These are phyloP conservation scores for Tricholoma furcatifolium DNA, from an alignment of 768 basidiomycete genomes.

Conservation along the genomic window DNA sequence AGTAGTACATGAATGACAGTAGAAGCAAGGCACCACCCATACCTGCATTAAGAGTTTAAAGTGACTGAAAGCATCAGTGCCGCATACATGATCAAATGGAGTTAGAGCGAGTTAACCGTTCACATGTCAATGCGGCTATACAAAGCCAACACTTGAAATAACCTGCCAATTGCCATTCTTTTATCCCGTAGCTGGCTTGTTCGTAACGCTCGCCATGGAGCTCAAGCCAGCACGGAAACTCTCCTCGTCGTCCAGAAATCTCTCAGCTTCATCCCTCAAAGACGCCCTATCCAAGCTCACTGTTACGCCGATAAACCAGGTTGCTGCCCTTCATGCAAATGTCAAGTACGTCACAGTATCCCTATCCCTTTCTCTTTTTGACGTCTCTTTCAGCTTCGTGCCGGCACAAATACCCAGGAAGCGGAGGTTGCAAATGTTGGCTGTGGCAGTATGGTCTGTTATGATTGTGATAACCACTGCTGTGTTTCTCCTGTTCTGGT, in stretches of 20 bases:
- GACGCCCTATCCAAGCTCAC: slow-evolving; percentile 61
- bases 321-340: slow-evolving; percentile 67
- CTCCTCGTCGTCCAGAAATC: slow-evolving; percentile 41
- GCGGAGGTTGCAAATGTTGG: slow-evolving; percentile 84
- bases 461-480: slow-evolving; percentile 66
- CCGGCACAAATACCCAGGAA: slow-evolving; percentile 85
- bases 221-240: slow-evolving; percentile 21
- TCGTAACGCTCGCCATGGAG: slow-evolving; percentile 9
- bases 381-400: slow-evolving; percentile 57
- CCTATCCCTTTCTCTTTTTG: background rate
- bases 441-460: slow-evolving; percentile 87
- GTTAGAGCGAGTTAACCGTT: background rate
- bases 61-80: background rate
- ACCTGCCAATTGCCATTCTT: background rate
- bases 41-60: slow-evolving; percentile 8
- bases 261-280: slow-evolving; percentile 63
- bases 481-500: slow-evolving; percentile 83
- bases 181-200: slow-evolving; percentile 4
- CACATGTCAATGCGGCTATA: slow-evolving; percentile 2
- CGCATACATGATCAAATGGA: slow-evolving; percentile 9
- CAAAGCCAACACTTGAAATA: background rate
- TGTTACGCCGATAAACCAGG: slow-evolving; percentile 57
- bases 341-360: slow-evolving; percentile 56
- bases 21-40: background rate
- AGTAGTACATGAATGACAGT: slow-evolving; percentile 5